Evolutionary conservation across 805 yeast species (phyloP).

Genomic region (Wickerhamomyces bisporus): DNA sequence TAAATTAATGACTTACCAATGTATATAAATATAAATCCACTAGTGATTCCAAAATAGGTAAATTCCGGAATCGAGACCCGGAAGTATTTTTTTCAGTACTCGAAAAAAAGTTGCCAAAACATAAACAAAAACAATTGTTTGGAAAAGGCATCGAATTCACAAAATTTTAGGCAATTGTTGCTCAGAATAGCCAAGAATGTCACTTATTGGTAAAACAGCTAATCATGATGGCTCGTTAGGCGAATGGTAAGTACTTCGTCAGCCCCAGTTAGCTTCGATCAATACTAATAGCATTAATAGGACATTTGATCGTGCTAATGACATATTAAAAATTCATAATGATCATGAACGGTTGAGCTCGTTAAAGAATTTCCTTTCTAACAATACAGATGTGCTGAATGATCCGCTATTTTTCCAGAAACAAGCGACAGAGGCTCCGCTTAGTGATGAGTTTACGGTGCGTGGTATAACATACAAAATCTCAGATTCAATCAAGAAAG

Average conservation of each 20-base stretch:
- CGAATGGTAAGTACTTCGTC: not conserved
- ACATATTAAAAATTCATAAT: constrained; percentile 10
- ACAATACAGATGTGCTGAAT: constrained; percentile 9
- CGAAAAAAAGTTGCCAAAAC: constrained; percentile 1
- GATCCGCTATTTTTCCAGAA: constrained; percentile 4
- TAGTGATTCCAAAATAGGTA: too few relatives aligned
- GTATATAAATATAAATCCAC: not conserved
- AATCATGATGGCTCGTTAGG: too few relatives aligned
- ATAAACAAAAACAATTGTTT: not conserved
- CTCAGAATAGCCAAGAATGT: too few relatives aligned
- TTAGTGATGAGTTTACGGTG: not conserved
- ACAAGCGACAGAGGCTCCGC: not conserved
- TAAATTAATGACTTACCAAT: constrained; percentile 22
- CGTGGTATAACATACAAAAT: not conserved
- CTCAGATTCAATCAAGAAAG: constrained; percentile 23
- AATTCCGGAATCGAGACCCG: not conserved
- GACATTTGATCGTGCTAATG: constrained; percentile 23
- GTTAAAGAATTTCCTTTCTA: constrained; percentile 13
- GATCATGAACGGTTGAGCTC: constrained; percentile 14
- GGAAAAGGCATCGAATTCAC: too few relatives aligned
- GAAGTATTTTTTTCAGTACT: not conserved
- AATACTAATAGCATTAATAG: constrained; percentile 6
- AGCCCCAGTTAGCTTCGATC: not conserved
- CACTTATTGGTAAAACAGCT: too few relatives aligned
- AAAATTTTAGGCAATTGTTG: too few relatives aligned